Evolutionary conservation across 2,329 filamentous ascomycete genomes (phyloP), one percentile per base, ranked within the genome.

Genomic region (Cercospora sojina): DNA sequence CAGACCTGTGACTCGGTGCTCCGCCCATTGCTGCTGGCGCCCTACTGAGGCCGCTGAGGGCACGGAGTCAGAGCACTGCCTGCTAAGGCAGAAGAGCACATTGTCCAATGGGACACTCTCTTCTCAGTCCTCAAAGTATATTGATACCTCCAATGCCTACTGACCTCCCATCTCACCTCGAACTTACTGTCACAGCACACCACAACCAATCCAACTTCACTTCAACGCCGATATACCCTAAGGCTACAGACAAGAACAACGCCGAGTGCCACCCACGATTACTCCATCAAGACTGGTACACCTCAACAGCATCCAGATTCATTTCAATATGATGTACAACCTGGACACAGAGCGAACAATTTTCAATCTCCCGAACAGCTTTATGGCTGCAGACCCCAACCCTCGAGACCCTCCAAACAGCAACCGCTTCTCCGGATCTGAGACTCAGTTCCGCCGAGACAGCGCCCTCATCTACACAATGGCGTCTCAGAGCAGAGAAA

Each of bases 21-120:
- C 53, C 62, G 62, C 62, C 62, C 56, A 53, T 64, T 64, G 25
- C 32, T 49, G 29, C 53, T 64, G 62, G 62, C 62, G 53, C 32
- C 20, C 32, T 38, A 35, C 53, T 59, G 62, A 64, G 62, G 62
- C 62, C 62, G 62, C 62, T 64, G 43, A 12, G 20, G 23, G 41
- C 59, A 55, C 43, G 47, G 49, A 38, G 29, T 38, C 43, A 56
- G 29, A 51, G 53, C 53, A 58, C 62, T 64, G 62, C 62, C 62
- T 64, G 62, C 38, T 23, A 31, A 64, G 62, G 62, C 62, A 64
- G 62, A 57, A 18, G 35, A 49, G 38, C 18, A 23, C 25, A 23
- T 25, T 57, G 61, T 31, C 35, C 53, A 64, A 64, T 64, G 62
- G 20, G 27, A 9, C 31, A 6, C 20, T 18, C 25, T 41, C 23